A percentile compares a stretch with the other conserved stretches of the same genome.
phyloP scores from a whole-genome alignment of 257 asterid genomes.

The Cinchona pubescens region DNA sequence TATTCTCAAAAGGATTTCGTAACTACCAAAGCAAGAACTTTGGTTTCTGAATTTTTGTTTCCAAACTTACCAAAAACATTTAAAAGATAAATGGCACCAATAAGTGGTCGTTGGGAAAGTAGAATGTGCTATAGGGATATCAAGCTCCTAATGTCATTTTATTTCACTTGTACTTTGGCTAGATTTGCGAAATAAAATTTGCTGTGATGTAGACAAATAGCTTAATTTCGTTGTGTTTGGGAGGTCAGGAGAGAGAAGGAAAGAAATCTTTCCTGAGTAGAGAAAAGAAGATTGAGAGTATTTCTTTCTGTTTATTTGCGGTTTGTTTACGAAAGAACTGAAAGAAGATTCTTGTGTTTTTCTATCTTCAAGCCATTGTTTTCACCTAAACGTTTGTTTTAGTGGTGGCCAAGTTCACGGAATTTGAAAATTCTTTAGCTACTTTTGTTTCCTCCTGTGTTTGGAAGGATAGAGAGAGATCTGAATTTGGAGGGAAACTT shows the following conservation, averaged over 20 bases:
- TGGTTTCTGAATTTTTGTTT: not conserved
- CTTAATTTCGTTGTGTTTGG: not conserved
- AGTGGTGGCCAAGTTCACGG: no score
- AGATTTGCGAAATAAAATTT: not conserved
- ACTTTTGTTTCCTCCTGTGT: not conserved
- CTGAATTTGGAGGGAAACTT: not conserved
- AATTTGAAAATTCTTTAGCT: not conserved
- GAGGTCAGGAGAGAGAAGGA: not conserved
- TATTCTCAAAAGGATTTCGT: not conserved
- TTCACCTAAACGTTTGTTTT: no score
- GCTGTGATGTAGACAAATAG: not conserved
- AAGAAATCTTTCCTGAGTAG: not conserved
- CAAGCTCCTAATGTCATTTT: not conserved
- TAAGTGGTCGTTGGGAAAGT: not conserved
- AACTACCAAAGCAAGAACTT: not conserved
- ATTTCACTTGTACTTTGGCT: not conserved
- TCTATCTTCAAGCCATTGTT: not conserved
- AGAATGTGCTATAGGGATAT: not conserved
- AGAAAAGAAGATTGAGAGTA: not conserved
- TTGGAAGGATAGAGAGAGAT: not conserved
- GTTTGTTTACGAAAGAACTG: not conserved
- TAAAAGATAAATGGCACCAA: not conserved
- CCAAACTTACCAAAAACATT: not conserved
- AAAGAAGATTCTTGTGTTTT: not conserved
- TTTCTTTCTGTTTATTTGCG: not conserved